These are phyloP conservation scores for Alternaria sp. DNA, from an alignment of 2,329 filamentous ascomycete species.

Conservation along the genomic window DNA sequence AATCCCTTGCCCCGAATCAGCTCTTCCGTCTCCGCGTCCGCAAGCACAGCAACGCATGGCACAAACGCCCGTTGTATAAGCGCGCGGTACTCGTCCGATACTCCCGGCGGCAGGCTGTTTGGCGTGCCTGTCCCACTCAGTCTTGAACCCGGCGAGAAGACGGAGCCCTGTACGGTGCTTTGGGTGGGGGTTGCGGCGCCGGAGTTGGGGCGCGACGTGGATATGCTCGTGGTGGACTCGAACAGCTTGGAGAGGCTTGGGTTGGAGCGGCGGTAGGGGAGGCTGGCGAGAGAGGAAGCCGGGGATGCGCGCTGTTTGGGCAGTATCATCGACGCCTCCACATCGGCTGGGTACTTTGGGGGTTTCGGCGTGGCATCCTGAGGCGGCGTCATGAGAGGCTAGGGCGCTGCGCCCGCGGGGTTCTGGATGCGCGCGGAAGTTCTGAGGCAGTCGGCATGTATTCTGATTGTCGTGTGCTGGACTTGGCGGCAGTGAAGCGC, in stretches of 20 bases:
- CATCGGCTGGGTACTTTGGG: slow-evolving; percentile 61
- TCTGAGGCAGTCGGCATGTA: slow-evolving; percentile 44
- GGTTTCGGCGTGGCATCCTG: slow-evolving; percentile 48
- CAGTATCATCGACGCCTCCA: slow-evolving; percentile 66
- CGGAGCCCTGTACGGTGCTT: slow-evolving; percentile 45
- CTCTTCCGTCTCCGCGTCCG: slow-evolving; percentile 85
- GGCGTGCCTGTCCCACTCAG: slow-evolving; percentile 49
- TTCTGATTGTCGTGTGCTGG: slow-evolving; percentile 18
- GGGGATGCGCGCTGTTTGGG: slow-evolving; percentile 66
- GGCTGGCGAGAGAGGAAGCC: slow-evolving; percentile 65
- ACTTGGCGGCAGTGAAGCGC: slow-evolving; percentile 4
- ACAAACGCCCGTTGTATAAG: slow-evolving; percentile 85
- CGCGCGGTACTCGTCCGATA: slow-evolving; percentile 62
- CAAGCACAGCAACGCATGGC: slow-evolving; percentile 84
- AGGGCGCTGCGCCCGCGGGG: slow-evolving; percentile 46
- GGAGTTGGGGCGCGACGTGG: slow-evolving; percentile 50
- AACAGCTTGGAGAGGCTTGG: slow-evolving; percentile 61
- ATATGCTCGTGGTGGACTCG: slow-evolving; percentile 57
- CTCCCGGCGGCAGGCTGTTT: slow-evolving; percentile 48
- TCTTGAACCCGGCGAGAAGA: slow-evolving; percentile 53
- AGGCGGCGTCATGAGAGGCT: slow-evolving; percentile 50
- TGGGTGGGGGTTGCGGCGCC: slow-evolving; percentile 53
- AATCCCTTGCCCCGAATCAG: slow-evolving; percentile 86
- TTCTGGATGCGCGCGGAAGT: slow-evolving; percentile 35
- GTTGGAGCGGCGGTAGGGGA: slow-evolving; percentile 62